Evolutionary conservation across 2,329 filamentous ascomycete genomes (phyloP).

Genomic region (Xylariales sp.): DNA sequence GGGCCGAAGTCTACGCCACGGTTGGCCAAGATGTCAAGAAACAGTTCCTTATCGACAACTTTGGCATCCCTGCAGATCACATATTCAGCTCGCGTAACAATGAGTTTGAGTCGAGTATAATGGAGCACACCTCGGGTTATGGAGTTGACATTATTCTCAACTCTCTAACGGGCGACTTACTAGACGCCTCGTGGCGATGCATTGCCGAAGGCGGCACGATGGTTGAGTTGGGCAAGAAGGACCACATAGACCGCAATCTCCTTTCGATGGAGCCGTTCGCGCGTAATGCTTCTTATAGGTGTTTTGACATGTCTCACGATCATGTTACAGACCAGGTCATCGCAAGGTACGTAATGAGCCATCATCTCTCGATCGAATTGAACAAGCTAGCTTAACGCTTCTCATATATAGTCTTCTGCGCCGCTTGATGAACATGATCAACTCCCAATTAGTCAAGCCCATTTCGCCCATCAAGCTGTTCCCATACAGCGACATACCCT

Average conservation of each 20-base stretch:
- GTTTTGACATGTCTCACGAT: slow-evolving; percentile 11
- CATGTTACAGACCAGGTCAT: not conserved
- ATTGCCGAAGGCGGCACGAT: not conserved
- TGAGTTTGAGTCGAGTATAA: not conserved
- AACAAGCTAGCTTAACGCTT: too few species aligned
- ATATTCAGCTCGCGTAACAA: not conserved
- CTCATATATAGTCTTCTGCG: too few species aligned
- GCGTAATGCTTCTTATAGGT: slow-evolving; percentile 18
- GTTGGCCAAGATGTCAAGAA: not conserved
- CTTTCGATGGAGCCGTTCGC: slow-evolving; percentile 20
- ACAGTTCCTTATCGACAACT: not conserved
- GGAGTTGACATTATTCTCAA: slow-evolving; percentile 21
- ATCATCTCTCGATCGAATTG: too few species aligned
- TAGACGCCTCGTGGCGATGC: slow-evolving; percentile 1
- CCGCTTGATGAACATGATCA: too few species aligned
- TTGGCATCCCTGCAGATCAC: not conserved
- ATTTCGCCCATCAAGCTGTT: not conserved
- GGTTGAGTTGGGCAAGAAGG: slow-evolving; percentile 29
- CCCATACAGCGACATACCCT: not conserved
- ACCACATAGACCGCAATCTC: slow-evolving; percentile 11
- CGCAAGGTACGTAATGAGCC: not conserved
- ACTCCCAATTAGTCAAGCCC: not conserved
- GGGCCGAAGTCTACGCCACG: not conserved
- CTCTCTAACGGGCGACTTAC: slow-evolving; percentile 6
- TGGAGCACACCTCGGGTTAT: not conserved